Conservation (phyloP, 1,284 basidiomycete genomes). For the Bjerkandera adusta region DNA sequence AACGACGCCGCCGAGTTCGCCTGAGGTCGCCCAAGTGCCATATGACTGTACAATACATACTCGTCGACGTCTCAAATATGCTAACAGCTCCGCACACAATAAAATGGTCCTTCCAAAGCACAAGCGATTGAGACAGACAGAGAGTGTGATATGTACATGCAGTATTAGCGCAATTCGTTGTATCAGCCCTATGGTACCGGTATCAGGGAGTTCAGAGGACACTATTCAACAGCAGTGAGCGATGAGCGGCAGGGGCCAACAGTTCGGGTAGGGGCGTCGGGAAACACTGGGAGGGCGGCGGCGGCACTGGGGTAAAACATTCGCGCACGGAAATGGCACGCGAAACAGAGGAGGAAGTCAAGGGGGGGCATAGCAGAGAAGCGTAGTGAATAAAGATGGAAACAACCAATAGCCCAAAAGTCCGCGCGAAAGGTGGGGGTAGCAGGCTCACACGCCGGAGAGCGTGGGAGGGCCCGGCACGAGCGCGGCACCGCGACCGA, state of each 20-base stretch:
- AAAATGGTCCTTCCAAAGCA: too few species aligned
- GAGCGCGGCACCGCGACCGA: constrained; percentile 10
- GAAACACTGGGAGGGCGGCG: constrained; percentile 5
- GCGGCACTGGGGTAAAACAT: too few species aligned
- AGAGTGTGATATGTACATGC: constrained; percentile 17
- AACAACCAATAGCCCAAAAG: constrained; percentile 64
- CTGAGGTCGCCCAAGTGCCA: too few species aligned
- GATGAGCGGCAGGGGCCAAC: constrained; percentile 13
- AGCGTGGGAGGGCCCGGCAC: not conserved
- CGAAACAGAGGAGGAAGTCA: constrained; percentile 17
- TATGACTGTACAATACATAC: too few species aligned
- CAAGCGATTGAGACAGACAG: constrained; percentile 10
- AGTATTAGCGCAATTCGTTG: constrained; percentile 18
- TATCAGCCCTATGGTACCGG: constrained; percentile 18
- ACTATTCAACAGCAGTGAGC: constrained; percentile 19
- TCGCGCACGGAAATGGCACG: constrained; percentile 5
- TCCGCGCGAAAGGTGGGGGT: constrained; percentile 23
- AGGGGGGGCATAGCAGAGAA: constrained; percentile 28
- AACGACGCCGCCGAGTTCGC: constrained; percentile 16
- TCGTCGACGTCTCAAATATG: too few species aligned
- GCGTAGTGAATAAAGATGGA: constrained; percentile 45
- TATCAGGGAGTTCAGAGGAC: constrained; percentile 12
- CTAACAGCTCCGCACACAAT: too few species aligned
- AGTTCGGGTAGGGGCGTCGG: constrained; percentile 5
- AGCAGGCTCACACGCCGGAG: constrained; percentile 6